phyloP scores from a whole-genome alignment of 1,139 yeast genomes.

The Kurtzmaniella natalensis region DNA sequence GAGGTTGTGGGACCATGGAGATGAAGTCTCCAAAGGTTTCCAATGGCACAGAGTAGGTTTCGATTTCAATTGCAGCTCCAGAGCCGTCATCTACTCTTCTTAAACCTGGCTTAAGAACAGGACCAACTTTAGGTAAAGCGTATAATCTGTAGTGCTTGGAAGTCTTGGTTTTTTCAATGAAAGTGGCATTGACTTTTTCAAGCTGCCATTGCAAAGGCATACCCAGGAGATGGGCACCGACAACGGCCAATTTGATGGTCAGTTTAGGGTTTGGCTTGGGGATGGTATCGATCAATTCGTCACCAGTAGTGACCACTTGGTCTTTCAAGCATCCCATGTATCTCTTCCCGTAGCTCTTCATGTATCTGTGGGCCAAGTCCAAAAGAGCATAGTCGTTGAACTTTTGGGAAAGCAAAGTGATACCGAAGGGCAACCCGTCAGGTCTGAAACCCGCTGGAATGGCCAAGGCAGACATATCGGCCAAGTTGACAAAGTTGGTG shows the following conservation, averaged over 20 bases:
- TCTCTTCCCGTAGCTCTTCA: conserved; percentile 34
- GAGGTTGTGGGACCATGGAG: conserved; percentile 85
- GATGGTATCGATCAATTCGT: conserved; percentile 35
- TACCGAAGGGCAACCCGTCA: conserved; percentile 88
- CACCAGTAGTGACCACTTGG: conserved; percentile 30
- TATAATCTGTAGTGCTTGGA: conserved; percentile 70
- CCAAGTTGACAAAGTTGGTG: conserved; percentile 93
- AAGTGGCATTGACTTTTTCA: conserved; percentile 76
- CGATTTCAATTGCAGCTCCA: conserved; percentile 67
- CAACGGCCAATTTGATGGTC: conserved; percentile 69
- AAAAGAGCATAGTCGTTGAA: conserved; percentile 86
- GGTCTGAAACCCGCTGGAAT: conserved; percentile 81
- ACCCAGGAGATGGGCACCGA: conserved; percentile 91
- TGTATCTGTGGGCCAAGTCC: conserved; percentile 72
- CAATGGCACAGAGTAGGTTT: conserved; percentile 76
- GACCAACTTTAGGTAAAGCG: conserved; percentile 79
- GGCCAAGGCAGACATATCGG: conserved; percentile 88
- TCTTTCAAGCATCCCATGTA: conserved; percentile 40
- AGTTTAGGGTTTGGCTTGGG: conserved; percentile 22
- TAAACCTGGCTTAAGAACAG: conserved; percentile 84
- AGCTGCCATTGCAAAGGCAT: conserved; percentile 93
- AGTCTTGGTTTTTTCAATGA: conserved; percentile 62
- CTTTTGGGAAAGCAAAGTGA: conserved; percentile 75
- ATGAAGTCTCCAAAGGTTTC: conserved; percentile 79
- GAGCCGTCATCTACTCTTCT: conserved; percentile 52